Conservation (phyloP, 345 rosid species). For the Corymbia maculata region DNA sequence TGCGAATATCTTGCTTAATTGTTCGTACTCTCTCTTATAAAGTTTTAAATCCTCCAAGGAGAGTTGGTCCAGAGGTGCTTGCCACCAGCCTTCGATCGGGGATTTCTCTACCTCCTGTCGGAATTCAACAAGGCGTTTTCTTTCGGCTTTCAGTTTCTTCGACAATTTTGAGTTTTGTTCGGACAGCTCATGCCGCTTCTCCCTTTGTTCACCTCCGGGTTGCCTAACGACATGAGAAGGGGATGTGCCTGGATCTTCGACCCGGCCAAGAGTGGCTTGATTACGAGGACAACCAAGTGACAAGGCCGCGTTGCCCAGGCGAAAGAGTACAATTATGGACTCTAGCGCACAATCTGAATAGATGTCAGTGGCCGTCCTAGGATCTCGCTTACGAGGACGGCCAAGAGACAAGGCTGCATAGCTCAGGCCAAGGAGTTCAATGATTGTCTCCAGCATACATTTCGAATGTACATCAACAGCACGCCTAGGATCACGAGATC, state of each 20-base stretch:
- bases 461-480: background rate
- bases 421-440: background rate
- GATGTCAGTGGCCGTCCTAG: background rate
- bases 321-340: background rate
- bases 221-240: background rate
- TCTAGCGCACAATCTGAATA: background rate
- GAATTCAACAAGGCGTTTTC: background rate
- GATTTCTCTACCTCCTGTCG: background rate
- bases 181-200: background rate
- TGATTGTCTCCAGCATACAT: background rate
- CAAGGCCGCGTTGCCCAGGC: background rate
- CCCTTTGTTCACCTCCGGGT: background rate
- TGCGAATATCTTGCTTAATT: background rate
- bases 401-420: background rate
- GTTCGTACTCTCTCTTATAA: background rate
- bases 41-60: background rate
- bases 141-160: background rate
- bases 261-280: background rate
- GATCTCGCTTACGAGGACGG: background rate
- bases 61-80: background rate
- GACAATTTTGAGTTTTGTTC: background rate
- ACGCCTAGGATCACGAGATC: background rate
- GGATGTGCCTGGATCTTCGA: background rate
- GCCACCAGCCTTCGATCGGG: background rate
- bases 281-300: background rate